Conservation (phyloP, 23 red algal species). For the Gracilaria vermiculophylla region DNA sequence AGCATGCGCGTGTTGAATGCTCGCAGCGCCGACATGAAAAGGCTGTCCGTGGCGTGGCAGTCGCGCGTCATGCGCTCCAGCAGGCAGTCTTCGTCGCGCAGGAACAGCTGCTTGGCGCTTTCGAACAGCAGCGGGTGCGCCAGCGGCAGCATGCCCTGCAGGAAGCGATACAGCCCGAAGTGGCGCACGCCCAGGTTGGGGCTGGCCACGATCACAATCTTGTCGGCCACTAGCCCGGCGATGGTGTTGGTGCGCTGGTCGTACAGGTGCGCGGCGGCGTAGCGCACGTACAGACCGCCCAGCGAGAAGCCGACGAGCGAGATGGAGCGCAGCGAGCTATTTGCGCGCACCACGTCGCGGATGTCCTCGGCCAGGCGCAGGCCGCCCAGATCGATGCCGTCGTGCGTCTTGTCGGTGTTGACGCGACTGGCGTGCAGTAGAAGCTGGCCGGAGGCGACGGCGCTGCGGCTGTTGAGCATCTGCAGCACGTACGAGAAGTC, state of each 20-base stretch:
- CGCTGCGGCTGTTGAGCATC: background rate
- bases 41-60: background rate
- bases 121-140: constrained; percentile 20
- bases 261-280: constrained; percentile 62
- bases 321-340: constrained; percentile 28
- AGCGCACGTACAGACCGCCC: constrained; percentile 70
- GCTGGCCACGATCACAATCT: constrained; percentile 52
- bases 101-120: constrained; percentile 40
- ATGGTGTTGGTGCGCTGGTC: background rate
- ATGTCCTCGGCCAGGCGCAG: constrained; percentile 64
- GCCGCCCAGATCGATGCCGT: constrained; percentile 64
- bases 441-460: background rate
- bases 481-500: constrained; percentile 57
- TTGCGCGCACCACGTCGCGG: background rate
- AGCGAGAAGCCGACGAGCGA: constrained; percentile 71
- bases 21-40: constrained; percentile 45
- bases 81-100: constrained; percentile 17
- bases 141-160: background rate
- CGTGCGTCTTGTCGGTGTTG: constrained; percentile 66
- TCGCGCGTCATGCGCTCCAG: constrained; percentile 58
- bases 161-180: constrained; percentile 73
- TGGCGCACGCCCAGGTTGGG: constrained; percentile 71
- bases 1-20: constrained; percentile 35
- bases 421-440: constrained; percentile 60
- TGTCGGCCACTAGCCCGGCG: constrained; percentile 35